Conservation (phyloP, 495 filamentous ascomycete genomes). For the Penicillium turbatum region DNA sequence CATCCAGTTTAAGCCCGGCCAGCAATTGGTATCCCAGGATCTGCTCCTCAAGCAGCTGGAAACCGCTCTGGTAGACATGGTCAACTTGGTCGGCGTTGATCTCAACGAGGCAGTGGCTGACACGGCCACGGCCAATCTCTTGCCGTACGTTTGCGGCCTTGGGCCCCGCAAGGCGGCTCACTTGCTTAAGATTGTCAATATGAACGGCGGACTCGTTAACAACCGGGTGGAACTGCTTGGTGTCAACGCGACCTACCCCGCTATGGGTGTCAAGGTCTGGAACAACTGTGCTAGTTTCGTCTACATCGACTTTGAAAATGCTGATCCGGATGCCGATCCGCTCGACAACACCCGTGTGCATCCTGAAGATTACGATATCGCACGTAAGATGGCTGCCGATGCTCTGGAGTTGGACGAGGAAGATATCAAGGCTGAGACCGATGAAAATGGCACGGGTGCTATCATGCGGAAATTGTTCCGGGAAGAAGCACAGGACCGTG, state of each 20-base stretch:
- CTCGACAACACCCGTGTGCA: conserved; percentile 95
- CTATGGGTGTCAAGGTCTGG: conserved; percentile 87
- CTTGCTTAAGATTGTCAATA: conserved; percentile 83
- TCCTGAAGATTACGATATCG: conserved; percentile 96
- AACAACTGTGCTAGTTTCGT: conserved; percentile 95
- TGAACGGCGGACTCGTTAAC: conserved; percentile 77
- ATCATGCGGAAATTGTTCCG: conserved; percentile 89
- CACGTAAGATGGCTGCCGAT: conserved; percentile 96
- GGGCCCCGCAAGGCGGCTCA: conserved; percentile 88
- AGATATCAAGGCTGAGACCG: conserved; percentile 89
- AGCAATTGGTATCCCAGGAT: conserved; percentile 81
- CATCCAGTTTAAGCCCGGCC: conserved; percentile 80
- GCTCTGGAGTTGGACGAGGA: conserved; percentile 95
- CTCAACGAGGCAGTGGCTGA: conserved; percentile 86
- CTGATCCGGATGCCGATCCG: conserved; percentile 75
- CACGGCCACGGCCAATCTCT: conserved; percentile 72
- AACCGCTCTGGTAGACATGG: conserved; percentile 94
- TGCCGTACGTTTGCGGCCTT: conserved; percentile 88
- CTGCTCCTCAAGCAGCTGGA: conserved; percentile 82
- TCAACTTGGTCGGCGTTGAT: conserved; percentile 92
- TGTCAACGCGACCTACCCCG: conserved; percentile 73
- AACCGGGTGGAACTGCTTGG: conserved; percentile 83
- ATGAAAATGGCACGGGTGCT: conserved; percentile 80
- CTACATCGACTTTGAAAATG: conserved; percentile 77
- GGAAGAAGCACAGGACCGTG: conserved; percentile 86